phyloP scores from a whole-genome alignment of 129 eudicot genomes.

The Silybum marianum region DNA sequence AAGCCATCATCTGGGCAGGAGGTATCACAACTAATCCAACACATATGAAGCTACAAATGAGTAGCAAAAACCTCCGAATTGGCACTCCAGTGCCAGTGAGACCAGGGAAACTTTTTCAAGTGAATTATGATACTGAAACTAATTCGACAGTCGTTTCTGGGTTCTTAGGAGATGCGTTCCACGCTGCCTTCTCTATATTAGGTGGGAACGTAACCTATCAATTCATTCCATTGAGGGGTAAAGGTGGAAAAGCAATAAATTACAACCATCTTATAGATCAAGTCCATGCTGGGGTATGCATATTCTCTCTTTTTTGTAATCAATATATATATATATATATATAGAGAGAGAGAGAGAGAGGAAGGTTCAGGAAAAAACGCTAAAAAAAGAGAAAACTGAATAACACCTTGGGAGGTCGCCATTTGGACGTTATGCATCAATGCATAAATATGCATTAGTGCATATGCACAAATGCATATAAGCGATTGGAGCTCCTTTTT shows the following conservation, averaged over 20 bases:
- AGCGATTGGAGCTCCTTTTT: too few relatives aligned
- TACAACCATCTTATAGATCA: neutral
- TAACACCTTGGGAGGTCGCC: too few relatives aligned
- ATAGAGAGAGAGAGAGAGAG: too few relatives aligned
- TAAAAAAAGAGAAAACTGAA: too few relatives aligned
- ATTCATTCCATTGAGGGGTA: too few relatives aligned
- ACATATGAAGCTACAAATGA: slow-evolving; percentile 22
- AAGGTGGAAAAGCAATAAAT: neutral
- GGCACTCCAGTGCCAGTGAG: slow-evolving; percentile 24
- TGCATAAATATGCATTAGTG: too few relatives aligned
- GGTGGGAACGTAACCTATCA: too few relatives aligned
- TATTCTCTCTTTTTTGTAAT: neutral
- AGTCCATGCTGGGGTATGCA: neutral
- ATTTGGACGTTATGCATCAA: too few relatives aligned
- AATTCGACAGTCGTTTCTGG: slow-evolving; percentile 17
- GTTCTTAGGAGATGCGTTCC: slow-evolving; percentile 33
- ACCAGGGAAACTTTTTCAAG: slow-evolving; percentile 16
- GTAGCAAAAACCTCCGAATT: slow-evolving; percentile 35
- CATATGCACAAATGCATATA: too few relatives aligned
- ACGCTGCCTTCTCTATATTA: slow-evolving; percentile 19
- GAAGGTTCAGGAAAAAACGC: too few relatives aligned
- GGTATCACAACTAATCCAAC: slow-evolving; percentile 22
- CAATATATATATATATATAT: too few relatives aligned
- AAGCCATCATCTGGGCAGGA: slow-evolving; percentile 50
- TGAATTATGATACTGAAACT: slow-evolving; percentile 14